Conservation (phyloP, 305 asterid species). For the Fraxinus xanthoxyloides region DNA sequence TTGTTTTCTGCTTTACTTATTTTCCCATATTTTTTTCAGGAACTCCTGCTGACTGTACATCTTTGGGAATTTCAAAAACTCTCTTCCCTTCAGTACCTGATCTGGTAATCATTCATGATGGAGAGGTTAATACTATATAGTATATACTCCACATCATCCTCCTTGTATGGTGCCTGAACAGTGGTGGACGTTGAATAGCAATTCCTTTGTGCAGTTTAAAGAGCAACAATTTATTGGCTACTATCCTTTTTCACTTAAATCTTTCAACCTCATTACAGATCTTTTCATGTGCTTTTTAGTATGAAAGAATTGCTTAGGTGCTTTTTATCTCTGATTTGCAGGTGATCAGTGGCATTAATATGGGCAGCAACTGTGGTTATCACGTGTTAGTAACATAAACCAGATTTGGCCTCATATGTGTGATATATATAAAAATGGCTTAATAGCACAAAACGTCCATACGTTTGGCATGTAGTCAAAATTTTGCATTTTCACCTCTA, state of each 20-base stretch:
- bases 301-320: slow-evolving; percentile 7
- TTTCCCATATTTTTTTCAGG: slow-evolving; percentile 40
- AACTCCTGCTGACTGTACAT: slow-evolving; percentile 85
- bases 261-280: not conserved
- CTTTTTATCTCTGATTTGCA: slow-evolving; percentile 30
- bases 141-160: not conserved
- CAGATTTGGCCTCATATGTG: not conserved
- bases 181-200: not conserved
- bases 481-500: too few relatives aligned
- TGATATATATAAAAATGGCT: not conserved
- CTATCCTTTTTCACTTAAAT: not conserved
- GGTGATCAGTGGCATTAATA: slow-evolving; percentile 54
- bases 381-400: slow-evolving; percentile 34
- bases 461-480: too few relatives aligned
- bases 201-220: slow-evolving; percentile 6
- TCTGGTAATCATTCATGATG: slow-evolving; percentile 44
- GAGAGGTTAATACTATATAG: not conserved
- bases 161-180: not conserved
- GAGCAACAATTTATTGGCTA: slow-evolving; percentile 12
- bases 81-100: slow-evolving; percentile 68
- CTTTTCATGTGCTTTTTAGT: not conserved
- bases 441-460: not conserved
- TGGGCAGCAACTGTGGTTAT: slow-evolving; percentile 56
- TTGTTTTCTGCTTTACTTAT: slow-evolving; percentile 9
- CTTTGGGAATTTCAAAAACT: slow-evolving; percentile 68